Percentiles rank a stretch among this genome's conserved stretches.
Evolutionary conservation across 2,329 filamentous ascomycete genomes (phyloP).

Genomic region (Onygena corvina): DNA sequence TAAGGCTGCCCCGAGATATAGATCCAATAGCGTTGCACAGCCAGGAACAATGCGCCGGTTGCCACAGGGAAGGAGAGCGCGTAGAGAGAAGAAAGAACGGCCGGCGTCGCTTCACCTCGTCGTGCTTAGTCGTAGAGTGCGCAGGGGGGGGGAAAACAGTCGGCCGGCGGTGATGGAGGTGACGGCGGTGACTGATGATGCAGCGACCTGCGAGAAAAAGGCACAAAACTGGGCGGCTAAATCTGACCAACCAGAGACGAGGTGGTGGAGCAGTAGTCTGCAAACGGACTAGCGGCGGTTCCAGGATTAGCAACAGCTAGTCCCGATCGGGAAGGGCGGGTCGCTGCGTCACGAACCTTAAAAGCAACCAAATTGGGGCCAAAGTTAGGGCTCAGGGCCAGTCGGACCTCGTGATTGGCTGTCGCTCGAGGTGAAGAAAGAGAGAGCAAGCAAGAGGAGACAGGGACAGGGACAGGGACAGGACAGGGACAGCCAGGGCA

Average conservation of each 20-base stretch:
- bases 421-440: no score
- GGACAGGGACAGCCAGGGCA: not conserved
- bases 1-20: not conserved
- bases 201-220: not conserved
- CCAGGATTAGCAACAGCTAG: conserved; percentile 15
- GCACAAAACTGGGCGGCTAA: conserved; percentile 13
- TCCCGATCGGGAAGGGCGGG: conserved; percentile 10
- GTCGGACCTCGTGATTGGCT: conserved; percentile 11
- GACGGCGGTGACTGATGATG: not conserved
- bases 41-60: not conserved
- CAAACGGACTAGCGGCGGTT: conserved; percentile 1
- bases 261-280: not conserved
- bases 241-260: conserved; percentile 8
- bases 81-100: not conserved
- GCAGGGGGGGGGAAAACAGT: not conserved
- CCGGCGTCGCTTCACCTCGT: conserved; percentile 7
- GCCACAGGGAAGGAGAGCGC: not conserved
- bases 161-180: not conserved
- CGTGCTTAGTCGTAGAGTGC: not conserved
- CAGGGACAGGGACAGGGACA: no score
- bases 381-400: conserved; percentile 10
- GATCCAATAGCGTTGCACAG: conserved; percentile 3
- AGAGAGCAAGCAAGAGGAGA: no score
- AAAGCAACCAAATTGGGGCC: conserved; percentile 10
- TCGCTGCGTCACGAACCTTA: conserved; percentile 6